A percentile compares a stretch with the other conserved stretches of the same genome.
Conservation (phyloP, 352 stramenopile genomes). For the Thalassiosira gravida region DNA sequence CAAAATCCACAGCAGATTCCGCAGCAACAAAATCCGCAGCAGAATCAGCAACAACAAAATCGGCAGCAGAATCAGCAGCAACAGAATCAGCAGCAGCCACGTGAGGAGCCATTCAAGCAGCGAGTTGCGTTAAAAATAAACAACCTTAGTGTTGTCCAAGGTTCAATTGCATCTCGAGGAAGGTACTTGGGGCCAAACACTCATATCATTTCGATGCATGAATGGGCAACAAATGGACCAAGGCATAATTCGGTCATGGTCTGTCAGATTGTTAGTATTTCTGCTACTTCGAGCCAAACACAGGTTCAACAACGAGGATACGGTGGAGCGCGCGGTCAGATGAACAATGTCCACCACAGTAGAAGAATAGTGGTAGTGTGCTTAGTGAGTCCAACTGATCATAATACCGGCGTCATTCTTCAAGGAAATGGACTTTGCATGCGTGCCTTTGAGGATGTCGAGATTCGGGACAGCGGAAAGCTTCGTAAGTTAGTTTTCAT, state of each 20-base stretch:
- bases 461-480: neutral
- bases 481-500: neutral
- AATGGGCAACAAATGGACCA: neutral
- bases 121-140: too few species aligned
- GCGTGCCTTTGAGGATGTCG: neutral
- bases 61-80: neutral
- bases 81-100: too few species aligned
- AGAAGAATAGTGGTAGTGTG: slow-evolving; percentile 3
- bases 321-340: slow-evolving; percentile 1
- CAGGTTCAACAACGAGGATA: slow-evolving; percentile 17
- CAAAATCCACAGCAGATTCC: neutral
- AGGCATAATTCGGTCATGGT: slow-evolving; percentile 1
- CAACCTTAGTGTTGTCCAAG: too few species aligned
- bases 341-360: slow-evolving; percentile 7
- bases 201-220: neutral
- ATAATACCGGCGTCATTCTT: slow-evolving; percentile 1
- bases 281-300: neutral
- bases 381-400: slow-evolving; percentile 1
- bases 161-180: too few species aligned
- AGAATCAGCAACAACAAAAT: neutral
- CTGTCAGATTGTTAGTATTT: slow-evolving; percentile 9
- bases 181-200: neutral
- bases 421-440: slow-evolving; percentile 1
- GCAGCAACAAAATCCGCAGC: neutral
- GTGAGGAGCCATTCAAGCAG: too few species aligned